phyloP scores from a whole-genome alignment of 768 basidiomycete species.

The Cubamyces sp. region DNA sequence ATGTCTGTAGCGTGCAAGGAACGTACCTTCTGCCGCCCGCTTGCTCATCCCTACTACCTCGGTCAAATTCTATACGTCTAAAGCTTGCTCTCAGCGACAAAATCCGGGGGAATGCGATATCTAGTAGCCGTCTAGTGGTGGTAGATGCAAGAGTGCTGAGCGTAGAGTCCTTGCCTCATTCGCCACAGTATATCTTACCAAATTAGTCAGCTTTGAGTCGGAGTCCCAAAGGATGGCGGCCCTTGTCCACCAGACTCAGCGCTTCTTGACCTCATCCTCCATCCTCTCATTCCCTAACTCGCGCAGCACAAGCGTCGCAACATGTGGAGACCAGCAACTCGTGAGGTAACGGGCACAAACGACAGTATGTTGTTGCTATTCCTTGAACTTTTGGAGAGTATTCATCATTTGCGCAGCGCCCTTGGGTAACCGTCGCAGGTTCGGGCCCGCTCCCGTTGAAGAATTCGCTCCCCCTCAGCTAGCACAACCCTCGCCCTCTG shows the following conservation, averaged over 20 bases:
- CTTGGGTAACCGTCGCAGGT: slow-evolving; percentile 85
- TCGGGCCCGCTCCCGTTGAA: slow-evolving; percentile 86
- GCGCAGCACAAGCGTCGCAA: slow-evolving; percentile 18
- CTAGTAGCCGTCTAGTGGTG: background rate
- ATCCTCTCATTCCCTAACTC: slow-evolving; percentile 1
- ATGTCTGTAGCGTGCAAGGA: background rate
- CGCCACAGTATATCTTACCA: slow-evolving; percentile 5
- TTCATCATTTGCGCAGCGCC: slow-evolving; percentile 52
- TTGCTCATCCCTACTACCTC: slow-evolving; percentile 28
- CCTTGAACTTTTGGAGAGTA: slow-evolving; percentile 7
- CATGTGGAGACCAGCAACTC: slow-evolving; percentile 91
- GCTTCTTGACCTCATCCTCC: slow-evolving; percentile 16
- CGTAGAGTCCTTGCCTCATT: background rate
- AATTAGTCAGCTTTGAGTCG: slow-evolving; percentile 30
- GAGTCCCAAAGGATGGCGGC: slow-evolving; percentile 19
- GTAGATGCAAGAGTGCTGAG: background rate
- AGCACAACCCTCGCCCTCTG: slow-evolving; percentile 85
- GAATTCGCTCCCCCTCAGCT: slow-evolving; percentile 83
- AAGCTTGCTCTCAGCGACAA: background rate
- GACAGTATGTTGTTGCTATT: slow-evolving; percentile 63
- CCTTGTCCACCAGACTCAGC: slow-evolving; percentile 12
- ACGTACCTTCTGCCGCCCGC: slow-evolving; percentile 37
- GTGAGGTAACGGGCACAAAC: slow-evolving; percentile 91
- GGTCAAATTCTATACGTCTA: background rate
- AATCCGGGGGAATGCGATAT: background rate